Base-by-base conservation (phyloP, 345 rosid species). In the Syzygium jambos region DNA sequence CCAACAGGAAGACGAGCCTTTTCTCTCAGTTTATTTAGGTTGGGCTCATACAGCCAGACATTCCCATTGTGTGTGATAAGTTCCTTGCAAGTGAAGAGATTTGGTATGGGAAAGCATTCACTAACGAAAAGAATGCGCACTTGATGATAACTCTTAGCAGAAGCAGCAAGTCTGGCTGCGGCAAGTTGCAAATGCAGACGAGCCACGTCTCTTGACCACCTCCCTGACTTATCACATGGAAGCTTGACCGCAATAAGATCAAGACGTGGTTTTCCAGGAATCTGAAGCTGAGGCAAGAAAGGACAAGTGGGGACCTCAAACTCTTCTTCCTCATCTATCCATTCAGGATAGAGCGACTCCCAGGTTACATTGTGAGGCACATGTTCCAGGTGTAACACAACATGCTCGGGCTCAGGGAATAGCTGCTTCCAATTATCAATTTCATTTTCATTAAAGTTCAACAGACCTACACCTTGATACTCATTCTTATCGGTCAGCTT, bases 321-420 rank as follows among this genome's bases (percentile, higher is more conserved):
- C 21, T 94, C 96, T 91, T 96, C 98, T 83, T 94, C 99, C 92
- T 97, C 98, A 41, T 97, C 99, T 85, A 96, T 97, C 99, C 99
- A 95, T 88, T 97, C 98, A 19, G 98, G 98, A 87, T 96, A 97
- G 19, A 97, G 86, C 52, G 94, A 91, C 88, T 97, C 98, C 99
- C 98, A 97, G 57, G 97, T 94, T 63, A 95, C 53, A 80, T 93
- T 92, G 43, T 85, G 85, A 22, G 90, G 88, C 13, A 89, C 91
- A 86, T 89, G 84, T 49, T 93, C 91, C 9, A 96, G 91, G 83
- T 89, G 95, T 89, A 96, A 89, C 89, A 89, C 86, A 80, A 95
- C 92, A 90, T 94, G 97, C 86, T 94, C 94, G 82, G 92, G 92
- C 78, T 94, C 94, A 16, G 95, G 95, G 43, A 91, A 77, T 41